Conservation (phyloP, 2,329 filamentous ascomycete genomes). For the Penicillium olsonii region DNA sequence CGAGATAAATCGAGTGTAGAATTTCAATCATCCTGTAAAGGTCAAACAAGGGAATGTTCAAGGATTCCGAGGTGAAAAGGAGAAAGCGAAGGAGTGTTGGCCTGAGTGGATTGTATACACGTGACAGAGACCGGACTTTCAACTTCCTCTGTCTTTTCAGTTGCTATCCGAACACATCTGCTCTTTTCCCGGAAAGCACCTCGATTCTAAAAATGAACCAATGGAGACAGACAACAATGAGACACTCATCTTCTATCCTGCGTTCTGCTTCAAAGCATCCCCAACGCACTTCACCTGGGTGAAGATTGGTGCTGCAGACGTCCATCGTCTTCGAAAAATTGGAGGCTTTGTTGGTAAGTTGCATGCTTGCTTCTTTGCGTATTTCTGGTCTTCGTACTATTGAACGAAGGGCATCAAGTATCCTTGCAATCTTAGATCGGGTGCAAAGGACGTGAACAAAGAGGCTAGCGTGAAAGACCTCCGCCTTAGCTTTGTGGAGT, state of each 20-base stretch:
- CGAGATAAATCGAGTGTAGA: not conserved
- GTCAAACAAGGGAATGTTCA: too few relatives aligned
- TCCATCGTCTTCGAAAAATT: constrained; percentile 53
- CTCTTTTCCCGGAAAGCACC: not conserved
- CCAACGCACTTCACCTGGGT: constrained; percentile 66
- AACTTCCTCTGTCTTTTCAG: not conserved
- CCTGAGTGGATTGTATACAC: not conserved
- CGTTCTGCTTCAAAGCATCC: constrained; percentile 61
- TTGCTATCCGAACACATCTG: not conserved
- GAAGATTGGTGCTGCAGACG: constrained; percentile 58
- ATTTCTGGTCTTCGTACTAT: not conserved
- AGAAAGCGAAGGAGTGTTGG: not conserved
- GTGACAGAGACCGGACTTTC: constrained; percentile 1
- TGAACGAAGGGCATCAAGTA: not conserved
- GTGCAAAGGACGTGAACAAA: not conserved
- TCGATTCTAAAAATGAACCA: constrained; percentile 26
- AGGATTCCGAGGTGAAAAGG: too few relatives aligned
- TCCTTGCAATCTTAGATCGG: too few relatives aligned
- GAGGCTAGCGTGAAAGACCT: not conserved
- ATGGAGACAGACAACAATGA: constrained; percentile 28
- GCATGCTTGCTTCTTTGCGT: constrained; percentile 1
- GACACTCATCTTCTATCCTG: constrained; percentile 53
- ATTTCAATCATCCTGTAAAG: too few relatives aligned
- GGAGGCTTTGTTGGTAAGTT: constrained; percentile 54
- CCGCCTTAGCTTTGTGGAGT: too few relatives aligned